Evolutionary conservation across 129 eudicot genomes (phyloP).

Genomic region (Arctium lappa): DNA sequence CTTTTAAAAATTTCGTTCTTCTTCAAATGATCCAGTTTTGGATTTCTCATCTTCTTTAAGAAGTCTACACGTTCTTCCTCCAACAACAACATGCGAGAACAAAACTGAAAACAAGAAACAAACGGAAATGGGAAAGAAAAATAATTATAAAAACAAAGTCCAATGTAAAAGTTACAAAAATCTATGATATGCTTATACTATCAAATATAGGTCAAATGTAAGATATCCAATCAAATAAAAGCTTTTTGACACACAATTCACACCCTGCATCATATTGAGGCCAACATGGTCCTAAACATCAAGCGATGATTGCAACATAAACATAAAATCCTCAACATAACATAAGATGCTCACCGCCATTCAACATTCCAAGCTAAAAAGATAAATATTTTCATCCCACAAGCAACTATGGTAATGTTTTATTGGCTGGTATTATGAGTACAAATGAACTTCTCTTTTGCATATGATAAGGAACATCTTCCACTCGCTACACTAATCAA

Average conservation of each 20-base stretch:
- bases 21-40: conserved; percentile 55
- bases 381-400: too few relatives aligned
- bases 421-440: too few relatives aligned
- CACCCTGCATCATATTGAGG: too few relatives aligned
- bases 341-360: too few relatives aligned
- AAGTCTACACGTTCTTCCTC: conserved; percentile 54
- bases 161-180: not conserved
- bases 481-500: not conserved
- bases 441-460: not conserved
- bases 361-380: too few relatives aligned
- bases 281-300: too few relatives aligned
- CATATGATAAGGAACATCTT: not conserved
- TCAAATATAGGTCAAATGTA: too few relatives aligned
- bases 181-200: not conserved
- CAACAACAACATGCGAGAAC: conserved; percentile 64
- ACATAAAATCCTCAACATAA: too few relatives aligned
- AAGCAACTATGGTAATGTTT: too few relatives aligned
- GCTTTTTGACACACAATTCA: too few relatives aligned
- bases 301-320: too few relatives aligned
- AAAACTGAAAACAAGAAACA: conserved; percentile 39
- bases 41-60: conserved; percentile 74
- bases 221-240: too few relatives aligned
- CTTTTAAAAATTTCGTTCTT: conserved; percentile 52
- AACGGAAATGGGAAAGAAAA: not conserved
- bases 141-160: not conserved